A percentile compares a stretch with the other conserved stretches of the same genome.
Conservation (phyloP, 371 early-diverging fungal species). For the Nematocida ausubeli region DNA sequence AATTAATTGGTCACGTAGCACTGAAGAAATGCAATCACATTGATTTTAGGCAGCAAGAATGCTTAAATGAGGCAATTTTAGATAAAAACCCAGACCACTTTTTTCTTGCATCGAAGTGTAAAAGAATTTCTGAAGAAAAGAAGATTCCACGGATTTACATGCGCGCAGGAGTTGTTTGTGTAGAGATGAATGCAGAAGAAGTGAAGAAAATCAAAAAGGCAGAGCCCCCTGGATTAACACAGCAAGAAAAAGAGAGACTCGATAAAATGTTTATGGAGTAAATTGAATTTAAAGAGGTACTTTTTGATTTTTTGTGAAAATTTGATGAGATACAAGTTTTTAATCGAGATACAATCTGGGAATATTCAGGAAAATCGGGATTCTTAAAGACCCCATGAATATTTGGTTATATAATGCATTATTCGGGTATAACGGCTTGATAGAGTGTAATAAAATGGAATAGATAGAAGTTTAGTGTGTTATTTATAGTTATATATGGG, state of each 20-base stretch:
- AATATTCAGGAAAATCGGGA: no score
- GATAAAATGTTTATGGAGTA: constrained; percentile 31
- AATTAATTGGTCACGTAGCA: constrained; percentile 29
- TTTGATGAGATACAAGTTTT: no score
- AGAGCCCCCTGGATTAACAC: constrained; percentile 24
- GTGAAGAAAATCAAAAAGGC: not conserved
- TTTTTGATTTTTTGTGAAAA: no score
- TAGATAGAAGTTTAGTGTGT: no score
- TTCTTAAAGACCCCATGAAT: no score
- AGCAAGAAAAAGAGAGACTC: constrained; percentile 32
- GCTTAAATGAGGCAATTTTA: constrained; percentile 6
- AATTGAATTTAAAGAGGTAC: no score
- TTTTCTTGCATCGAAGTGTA: constrained; percentile 39
- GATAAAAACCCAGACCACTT: constrained; percentile 38
- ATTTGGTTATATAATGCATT: no score
- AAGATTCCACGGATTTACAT: constrained; percentile 38
- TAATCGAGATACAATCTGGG: no score
- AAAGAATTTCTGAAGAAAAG: constrained; percentile 20
- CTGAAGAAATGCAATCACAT: constrained; percentile 41
- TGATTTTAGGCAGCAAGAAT: constrained; percentile 4
- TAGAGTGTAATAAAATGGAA: no score
- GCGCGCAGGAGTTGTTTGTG: constrained; percentile 39
- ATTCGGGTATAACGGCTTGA: no score
- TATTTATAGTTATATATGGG: no score
- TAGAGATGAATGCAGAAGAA: constrained; percentile 16